These are phyloP conservation scores for Spathaspora hagerdaliae DNA, from an alignment of 805 yeast species.

Conservation along the genomic window DNA sequence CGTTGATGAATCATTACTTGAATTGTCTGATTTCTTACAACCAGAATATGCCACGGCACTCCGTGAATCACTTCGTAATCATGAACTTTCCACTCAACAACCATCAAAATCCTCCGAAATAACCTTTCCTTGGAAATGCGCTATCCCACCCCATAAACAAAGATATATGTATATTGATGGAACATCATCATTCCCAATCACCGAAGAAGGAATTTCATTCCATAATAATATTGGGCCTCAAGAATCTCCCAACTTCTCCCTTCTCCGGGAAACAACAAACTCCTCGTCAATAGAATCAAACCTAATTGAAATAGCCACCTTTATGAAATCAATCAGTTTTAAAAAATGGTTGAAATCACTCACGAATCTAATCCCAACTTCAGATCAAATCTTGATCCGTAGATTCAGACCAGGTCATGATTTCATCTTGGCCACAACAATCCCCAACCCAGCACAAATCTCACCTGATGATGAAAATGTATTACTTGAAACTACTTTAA, in stretches of 20 bases:
- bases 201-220: neutral
- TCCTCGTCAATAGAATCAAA: conserved; percentile 33
- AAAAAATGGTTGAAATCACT: conserved; percentile 63
- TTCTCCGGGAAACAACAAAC: conserved; percentile 13
- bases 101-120: conserved; percentile 58
- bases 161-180: conserved; percentile 82
- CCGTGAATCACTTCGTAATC: conserved; percentile 44
- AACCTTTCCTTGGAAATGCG: conserved; percentile 77
- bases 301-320: conserved; percentile 51
- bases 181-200: conserved; percentile 22
- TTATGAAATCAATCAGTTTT: conserved; percentile 61
- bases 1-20: conserved; percentile 64
- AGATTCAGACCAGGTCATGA: conserved; percentile 95
- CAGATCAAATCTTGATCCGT: conserved; percentile 69
- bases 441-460: conserved; percentile 36
- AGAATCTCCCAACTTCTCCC: conserved; percentile 54
- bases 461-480: conserved; percentile 35
- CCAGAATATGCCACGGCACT: conserved; percentile 47
- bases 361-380: conserved; percentile 58
- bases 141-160: conserved; percentile 92
- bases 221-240: conserved; percentile 38
- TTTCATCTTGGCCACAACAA: conserved; percentile 81
- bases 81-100: conserved; percentile 58
- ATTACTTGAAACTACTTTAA: conserved; percentile 73
- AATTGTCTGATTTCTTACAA: conserved; percentile 60